Conservation (phyloP, 1,284 basidiomycete species). For the Golubevia pallescens region DNA sequence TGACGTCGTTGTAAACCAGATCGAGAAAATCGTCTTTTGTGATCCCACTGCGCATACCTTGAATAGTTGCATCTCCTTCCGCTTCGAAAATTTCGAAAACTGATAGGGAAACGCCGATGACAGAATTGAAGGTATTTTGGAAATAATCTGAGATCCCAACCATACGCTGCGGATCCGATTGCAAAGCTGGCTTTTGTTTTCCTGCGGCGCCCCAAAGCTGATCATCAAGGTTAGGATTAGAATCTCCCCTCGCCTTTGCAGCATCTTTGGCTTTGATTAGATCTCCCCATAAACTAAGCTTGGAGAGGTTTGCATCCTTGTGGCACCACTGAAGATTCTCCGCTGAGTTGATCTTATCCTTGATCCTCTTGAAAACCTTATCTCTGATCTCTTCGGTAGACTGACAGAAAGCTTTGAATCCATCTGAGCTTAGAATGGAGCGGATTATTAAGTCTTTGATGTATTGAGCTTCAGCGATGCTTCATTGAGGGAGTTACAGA, state of each 20-base stretch:
- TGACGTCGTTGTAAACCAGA: not conserved
- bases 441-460: too few relatives aligned
- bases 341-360: not conserved
- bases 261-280: not conserved
- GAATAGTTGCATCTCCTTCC: too few relatives aligned
- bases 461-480: too few relatives aligned
- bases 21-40: not conserved
- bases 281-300: not conserved
- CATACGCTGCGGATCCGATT: too few relatives aligned
- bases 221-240: too few relatives aligned
- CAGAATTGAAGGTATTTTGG: not conserved
- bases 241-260: not conserved
- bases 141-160: not conserved
- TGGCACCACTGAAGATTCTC: not conserved
- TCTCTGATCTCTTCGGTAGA: too few relatives aligned
- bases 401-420: too few relatives aligned
- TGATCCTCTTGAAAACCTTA: not conserved
- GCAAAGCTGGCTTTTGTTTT: not conserved
- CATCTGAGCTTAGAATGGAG: too few relatives aligned
- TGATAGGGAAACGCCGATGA: not conserved
- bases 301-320: not conserved
- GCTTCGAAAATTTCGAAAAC: not conserved
- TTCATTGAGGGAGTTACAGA: too few relatives aligned
- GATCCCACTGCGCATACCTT: too few relatives aligned
- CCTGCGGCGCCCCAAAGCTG: too few relatives aligned